Evolutionary conservation across 306 rosid species (phyloP).

Genomic region (Nissolia schottii): DNA sequence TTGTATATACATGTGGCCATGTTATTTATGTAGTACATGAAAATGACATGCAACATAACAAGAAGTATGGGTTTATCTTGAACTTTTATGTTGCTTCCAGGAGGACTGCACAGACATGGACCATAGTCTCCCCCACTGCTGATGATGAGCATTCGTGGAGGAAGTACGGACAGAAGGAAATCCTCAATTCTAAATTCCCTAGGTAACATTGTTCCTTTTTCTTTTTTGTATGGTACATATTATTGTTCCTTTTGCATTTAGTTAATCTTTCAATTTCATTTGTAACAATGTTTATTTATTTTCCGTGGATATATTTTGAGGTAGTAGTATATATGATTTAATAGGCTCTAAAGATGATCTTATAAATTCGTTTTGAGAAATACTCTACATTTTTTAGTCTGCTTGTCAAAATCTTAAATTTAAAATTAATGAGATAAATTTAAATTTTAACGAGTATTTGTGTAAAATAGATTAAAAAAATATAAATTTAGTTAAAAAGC

Average conservation of each 20-base stretch:
- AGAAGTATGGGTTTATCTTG: background rate
- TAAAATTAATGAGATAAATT: no score
- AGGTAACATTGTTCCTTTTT: conserved; percentile 31
- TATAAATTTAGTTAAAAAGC: no score
- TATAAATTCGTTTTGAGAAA: no score
- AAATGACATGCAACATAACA: background rate
- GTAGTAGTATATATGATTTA: background rate
- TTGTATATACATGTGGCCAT: background rate
- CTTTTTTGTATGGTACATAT: background rate
- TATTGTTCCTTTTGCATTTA: no score
- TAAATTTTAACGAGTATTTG: no score
- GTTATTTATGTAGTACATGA: background rate
- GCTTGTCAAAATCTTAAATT: no score
- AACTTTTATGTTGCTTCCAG: conserved; percentile 35
- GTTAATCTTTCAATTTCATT: no score
- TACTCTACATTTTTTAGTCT: no score
- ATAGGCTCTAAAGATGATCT: no score
- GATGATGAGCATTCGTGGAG: conserved; percentile 70
- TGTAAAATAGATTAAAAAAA: no score
- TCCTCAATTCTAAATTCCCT: conserved; percentile 54
- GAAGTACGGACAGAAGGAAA: conserved; percentile 75
- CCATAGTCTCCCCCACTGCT: background rate
- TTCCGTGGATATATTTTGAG: background rate
- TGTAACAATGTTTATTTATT: background rate
- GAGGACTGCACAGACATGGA: conserved; percentile 29